Evolutionary conservation across 495 filamentous ascomycete genomes (phyloP).

Genomic region (Aspergillus campestris): DNA sequence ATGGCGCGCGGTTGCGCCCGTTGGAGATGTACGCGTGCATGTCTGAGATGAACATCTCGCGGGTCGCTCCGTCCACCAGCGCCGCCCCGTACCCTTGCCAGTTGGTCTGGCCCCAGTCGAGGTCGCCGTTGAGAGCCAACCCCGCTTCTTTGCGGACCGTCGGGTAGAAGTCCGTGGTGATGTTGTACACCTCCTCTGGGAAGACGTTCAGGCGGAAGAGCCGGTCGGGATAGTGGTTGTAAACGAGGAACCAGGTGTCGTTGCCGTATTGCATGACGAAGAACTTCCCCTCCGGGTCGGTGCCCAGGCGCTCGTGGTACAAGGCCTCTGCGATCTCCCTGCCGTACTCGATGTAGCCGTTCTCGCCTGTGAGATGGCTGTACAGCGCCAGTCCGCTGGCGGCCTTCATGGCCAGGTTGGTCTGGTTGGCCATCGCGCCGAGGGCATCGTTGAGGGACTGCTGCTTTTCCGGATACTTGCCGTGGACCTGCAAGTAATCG

Average conservation of each 20-base stretch:
- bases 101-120: slow-evolving; percentile 33
- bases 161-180: slow-evolving; percentile 26
- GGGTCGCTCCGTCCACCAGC: slow-evolving; percentile 12
- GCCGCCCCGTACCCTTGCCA: slow-evolving; percentile 29
- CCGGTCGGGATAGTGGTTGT: slow-evolving; percentile 32
- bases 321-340: slow-evolving; percentile 26
- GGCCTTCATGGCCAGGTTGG: slow-evolving; percentile 44
- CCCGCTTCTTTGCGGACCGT: slow-evolving; percentile 21
- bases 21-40: slow-evolving; percentile 32
- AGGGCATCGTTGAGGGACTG: slow-evolving; percentile 42
- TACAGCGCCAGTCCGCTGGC: slow-evolving; percentile 38
- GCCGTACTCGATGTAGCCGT: slow-evolving; percentile 28
- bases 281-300: slow-evolving; percentile 25
- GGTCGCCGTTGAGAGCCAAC: slow-evolving; percentile 20
- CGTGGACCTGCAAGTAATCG: slow-evolving; percentile 36
- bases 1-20: slow-evolving; percentile 30
- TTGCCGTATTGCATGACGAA: slow-evolving; percentile 31
- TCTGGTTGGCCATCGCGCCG: slow-evolving; percentile 39
- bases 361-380: slow-evolving; percentile 23
- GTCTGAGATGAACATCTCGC: slow-evolving; percentile 23
- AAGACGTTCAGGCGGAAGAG: slow-evolving; percentile 31
- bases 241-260: slow-evolving; percentile 27
- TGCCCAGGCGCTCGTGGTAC: slow-evolving; percentile 29
- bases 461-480: slow-evolving; percentile 35
- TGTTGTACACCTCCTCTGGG: slow-evolving; percentile 23